Evolutionary conservation across 805 yeast species (phyloP).

Genomic region (Ogataea populi-albae): DNA sequence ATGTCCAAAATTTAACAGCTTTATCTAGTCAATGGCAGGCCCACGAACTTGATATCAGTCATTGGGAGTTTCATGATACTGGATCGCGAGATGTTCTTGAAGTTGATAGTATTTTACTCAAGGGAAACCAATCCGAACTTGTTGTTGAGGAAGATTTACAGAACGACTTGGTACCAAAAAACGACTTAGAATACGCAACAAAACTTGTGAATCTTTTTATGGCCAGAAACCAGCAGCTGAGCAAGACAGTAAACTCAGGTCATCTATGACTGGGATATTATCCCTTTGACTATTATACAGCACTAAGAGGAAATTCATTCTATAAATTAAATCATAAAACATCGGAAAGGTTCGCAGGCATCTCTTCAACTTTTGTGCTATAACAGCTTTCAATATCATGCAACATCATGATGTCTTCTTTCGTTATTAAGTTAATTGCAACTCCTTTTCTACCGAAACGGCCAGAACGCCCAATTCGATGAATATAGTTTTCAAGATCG

Average conservation of each 20-base stretch:
- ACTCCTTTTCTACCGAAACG: slow-evolving; percentile 99
- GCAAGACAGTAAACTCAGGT: slow-evolving; percentile 5
- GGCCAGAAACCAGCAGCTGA: slow-evolving; percentile 21
- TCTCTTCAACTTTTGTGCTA: slow-evolving; percentile 85
- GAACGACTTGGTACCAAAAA: slow-evolving; percentile 21
- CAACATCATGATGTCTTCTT: slow-evolving; percentile 68
- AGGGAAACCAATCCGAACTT: slow-evolving; percentile 25
- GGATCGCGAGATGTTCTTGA: slow-evolving; percentile 4
- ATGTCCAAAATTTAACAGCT: slow-evolving; percentile 10
- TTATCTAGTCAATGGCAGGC: slow-evolving; percentile 17
- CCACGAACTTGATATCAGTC: slow-evolving; percentile 3
- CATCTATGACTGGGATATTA: not conserved
- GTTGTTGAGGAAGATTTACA: slow-evolving; percentile 16
- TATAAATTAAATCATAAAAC: too few relatives aligned
- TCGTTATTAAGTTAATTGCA: slow-evolving; percentile 90
- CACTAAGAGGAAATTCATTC: not conserved
- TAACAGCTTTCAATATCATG: slow-evolving; percentile 88
- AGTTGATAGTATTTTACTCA: slow-evolving; percentile 11
- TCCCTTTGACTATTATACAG: slow-evolving; percentile 1
- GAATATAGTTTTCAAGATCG: slow-evolving; percentile 90
- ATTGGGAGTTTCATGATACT: slow-evolving; percentile 19
- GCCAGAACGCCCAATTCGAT: slow-evolving; percentile 98
- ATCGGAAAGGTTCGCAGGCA: slow-evolving; percentile 59
- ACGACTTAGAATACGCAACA: slow-evolving; percentile 21
- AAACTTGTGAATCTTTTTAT: slow-evolving; percentile 22